A percentile compares a stretch with the other conserved stretches of the same genome.
These are phyloP conservation scores for Canariomyces notabilis DNA, from an alignment of 2,329 filamentous ascomycete species.

Conservation along the genomic window DNA sequence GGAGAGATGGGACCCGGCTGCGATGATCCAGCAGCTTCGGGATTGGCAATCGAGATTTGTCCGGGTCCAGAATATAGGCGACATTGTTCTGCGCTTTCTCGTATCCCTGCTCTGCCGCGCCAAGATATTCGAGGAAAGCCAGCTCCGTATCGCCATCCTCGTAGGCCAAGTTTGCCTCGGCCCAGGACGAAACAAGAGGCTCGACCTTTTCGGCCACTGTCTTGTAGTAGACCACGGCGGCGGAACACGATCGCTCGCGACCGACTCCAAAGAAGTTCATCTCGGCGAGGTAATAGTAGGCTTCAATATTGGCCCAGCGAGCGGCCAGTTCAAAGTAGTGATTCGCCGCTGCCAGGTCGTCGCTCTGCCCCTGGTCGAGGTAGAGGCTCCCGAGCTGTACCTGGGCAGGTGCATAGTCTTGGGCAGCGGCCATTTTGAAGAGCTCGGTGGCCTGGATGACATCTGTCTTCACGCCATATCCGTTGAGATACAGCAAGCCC, in stretches of 20 bases:
- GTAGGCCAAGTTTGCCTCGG: slow-evolving; percentile 78
- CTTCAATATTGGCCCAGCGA: slow-evolving; percentile 77
- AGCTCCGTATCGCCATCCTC: slow-evolving; percentile 72
- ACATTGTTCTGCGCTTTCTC: slow-evolving; percentile 87
- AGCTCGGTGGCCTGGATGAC: slow-evolving; percentile 66
- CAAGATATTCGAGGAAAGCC: slow-evolving; percentile 74
- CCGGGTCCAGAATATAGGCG: slow-evolving; percentile 76
- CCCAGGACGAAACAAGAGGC: slow-evolving; percentile 69
- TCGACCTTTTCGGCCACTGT: slow-evolving; percentile 70
- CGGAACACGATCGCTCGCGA: slow-evolving; percentile 69
- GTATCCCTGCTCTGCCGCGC: slow-evolving; percentile 89
- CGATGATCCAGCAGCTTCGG: slow-evolving; percentile 48
- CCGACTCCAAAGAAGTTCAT: slow-evolving; percentile 77
- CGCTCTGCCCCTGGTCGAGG: slow-evolving; percentile 69
- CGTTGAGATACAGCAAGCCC: slow-evolving; percentile 77
- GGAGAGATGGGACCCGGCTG: slow-evolving; percentile 33
- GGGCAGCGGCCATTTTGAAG: slow-evolving; percentile 74
- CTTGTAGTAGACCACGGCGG: slow-evolving; percentile 80
- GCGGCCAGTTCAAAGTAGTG: slow-evolving; percentile 86
- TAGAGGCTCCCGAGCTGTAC: slow-evolving; percentile 80
- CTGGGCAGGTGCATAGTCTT: slow-evolving; percentile 74
- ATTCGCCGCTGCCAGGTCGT: slow-evolving; percentile 70
- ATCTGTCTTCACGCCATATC: slow-evolving; percentile 65
- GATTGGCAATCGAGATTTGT: slow-evolving; percentile 56
- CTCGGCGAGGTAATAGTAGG: slow-evolving; percentile 88